Evolutionary conservation across 176 grass and related monocot species (phyloP).

Genomic region (Bolboschoenus planiculmis): DNA sequence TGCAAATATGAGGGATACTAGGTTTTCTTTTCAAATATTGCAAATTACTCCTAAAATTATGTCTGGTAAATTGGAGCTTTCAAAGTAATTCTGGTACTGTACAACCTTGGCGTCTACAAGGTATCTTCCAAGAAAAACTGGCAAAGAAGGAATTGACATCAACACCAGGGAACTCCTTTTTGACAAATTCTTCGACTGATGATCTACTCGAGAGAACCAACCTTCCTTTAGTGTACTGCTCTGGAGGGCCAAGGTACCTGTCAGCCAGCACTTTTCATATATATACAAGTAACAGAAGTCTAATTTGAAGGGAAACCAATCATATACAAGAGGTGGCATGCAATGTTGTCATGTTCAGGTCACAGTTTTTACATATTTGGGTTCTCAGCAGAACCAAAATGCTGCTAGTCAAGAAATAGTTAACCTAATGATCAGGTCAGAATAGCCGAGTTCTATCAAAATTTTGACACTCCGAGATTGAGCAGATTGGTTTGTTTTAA

Average conservation of each 20-base stretch:
- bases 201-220: slow-evolving; percentile 51
- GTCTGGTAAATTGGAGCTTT: not conserved
- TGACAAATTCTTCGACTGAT: slow-evolving; percentile 67
- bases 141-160: slow-evolving; percentile 71
- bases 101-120: slow-evolving; percentile 28
- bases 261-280: slow-evolving; percentile 5
- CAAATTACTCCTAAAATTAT: slow-evolving; percentile 12
- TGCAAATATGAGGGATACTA: not conserved
- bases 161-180: slow-evolving; percentile 50
- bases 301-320: not conserved
- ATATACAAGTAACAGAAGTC: slow-evolving; percentile 13
- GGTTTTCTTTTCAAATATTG: not conserved
- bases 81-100: not conserved
- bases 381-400: not conserved
- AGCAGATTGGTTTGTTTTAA: not conserved
- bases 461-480: not conserved
- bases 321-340: not conserved
- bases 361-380: not conserved
- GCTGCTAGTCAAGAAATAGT: not conserved
- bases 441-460: not conserved
- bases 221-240: slow-evolving; percentile 47
- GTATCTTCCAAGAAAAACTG: slow-evolving; percentile 83
- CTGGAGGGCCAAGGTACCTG: slow-evolving; percentile 66
- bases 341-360: not conserved
- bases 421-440: not conserved